These are phyloP conservation scores for Verticillium nubilum DNA, from an alignment of 2,329 filamentous ascomycete genomes.

Conservation along the genomic window DNA sequence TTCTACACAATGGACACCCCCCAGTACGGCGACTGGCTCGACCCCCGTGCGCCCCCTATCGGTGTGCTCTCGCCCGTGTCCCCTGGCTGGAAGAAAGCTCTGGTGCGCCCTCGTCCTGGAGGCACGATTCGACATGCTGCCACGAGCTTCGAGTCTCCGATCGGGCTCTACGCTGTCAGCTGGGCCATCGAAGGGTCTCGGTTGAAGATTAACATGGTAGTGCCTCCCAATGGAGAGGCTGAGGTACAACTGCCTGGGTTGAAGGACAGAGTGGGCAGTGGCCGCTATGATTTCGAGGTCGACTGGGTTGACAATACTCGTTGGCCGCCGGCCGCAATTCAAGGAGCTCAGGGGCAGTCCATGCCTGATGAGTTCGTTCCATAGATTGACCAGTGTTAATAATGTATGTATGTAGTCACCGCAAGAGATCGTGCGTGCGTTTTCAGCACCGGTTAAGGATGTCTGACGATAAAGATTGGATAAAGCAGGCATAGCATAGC, in stretches of 20 bases:
- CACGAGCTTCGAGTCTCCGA: conserved; percentile 4
- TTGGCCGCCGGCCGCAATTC: neutral
- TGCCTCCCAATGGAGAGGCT: conserved; percentile 3
- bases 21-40: conserved; percentile 23
- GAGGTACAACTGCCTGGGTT: conserved; percentile 5
- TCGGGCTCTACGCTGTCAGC: neutral
- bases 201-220: conserved; percentile 3
- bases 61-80: conserved; percentile 16
- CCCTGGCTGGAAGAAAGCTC: conserved; percentile 17
- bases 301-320: neutral
- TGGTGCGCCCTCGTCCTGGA: conserved; percentile 3
- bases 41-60: conserved; percentile 8
- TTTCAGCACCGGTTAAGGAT: too few relatives aligned
- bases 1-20: conserved; percentile 31
- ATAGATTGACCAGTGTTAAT: neutral
- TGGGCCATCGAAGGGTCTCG: neutral
- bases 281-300: neutral
- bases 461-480: too few relatives aligned
- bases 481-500: too few relatives aligned
- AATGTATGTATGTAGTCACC: too few relatives aligned
- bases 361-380: neutral
- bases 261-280: neutral
- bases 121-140: conserved; percentile 1
- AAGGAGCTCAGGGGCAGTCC: neutral
- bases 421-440: too few relatives aligned